Evolutionary conservation across 257 asterid species (phyloP), one percentile per base, ranked within the genome.

Genomic region (Solanum sejunctum): DNA sequence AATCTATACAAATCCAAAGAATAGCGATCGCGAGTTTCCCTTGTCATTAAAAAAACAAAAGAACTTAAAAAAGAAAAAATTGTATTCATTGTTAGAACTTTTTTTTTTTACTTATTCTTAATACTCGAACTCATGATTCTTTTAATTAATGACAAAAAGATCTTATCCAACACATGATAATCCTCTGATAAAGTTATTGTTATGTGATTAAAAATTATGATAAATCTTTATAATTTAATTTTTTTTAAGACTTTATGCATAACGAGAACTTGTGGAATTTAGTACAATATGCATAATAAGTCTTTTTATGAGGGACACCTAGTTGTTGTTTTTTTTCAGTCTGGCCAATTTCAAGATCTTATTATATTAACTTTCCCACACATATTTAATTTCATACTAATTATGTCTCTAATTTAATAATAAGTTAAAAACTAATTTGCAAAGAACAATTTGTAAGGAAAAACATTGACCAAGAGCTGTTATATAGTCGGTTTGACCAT

Each of bases 391-490:
- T 51, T 77, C 47, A 51, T 23, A 51, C n/a, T 49, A 77, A 26
- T 77, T 51, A 15, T 23, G 45, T 51, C 82, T 26, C 6, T 49
- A 77, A 77, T 77, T 26, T 77, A 51, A 77, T 77, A 26, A 77
- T 49, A 75, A 21, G 36, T 51, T 77, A 49, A 77, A 23, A 23
- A 17, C 18, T 17, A 11, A 15, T 21, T 77, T 77, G 21, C 47
- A 26, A 51, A 77, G 63, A 77, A 77, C 63, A 77, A 26, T 49
- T 77, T 77, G 63, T 28, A 51, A 77, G 63, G 82, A 26, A 77
- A 77, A 51, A 13, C 63, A 51, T 16, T 77, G 82, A 77, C 82
- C 63, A 77, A 26, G 51, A 77, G 82, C 63, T 77, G 64, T 51
- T 51, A 16, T 26, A 10, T 51, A 77, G 82, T 77, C 9, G 63